phyloP scores from a whole-genome alignment of 768 basidiomycete genomes.

The Leucocoprinus sp. region DNA sequence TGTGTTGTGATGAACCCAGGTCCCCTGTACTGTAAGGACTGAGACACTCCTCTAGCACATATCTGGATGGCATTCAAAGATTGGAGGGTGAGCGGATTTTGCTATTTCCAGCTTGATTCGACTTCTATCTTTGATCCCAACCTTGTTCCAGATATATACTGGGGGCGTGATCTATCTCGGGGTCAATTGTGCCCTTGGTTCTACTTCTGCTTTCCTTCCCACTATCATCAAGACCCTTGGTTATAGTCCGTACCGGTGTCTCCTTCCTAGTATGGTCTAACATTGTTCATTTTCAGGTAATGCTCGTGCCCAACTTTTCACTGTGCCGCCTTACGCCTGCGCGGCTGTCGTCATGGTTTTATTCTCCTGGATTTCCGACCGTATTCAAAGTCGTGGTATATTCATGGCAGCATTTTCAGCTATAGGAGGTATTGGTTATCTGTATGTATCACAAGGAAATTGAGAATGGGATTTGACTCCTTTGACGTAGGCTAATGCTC shows the following conservation, averaged over 20 bases:
- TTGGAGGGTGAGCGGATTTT: conserved; percentile 49
- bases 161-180: conserved; percentile 76
- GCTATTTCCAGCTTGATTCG: not conserved
- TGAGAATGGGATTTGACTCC: not conserved
- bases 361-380: conserved; percentile 58
- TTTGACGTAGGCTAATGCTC: conserved; percentile 39
- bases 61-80: conserved; percentile 56
- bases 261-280: conserved; percentile 3
- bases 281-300: conserved; percentile 31
- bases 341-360: conserved; percentile 53
- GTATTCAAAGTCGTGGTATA: conserved; percentile 49
- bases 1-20: conserved; percentile 14
- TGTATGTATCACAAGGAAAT: conserved; percentile 31
- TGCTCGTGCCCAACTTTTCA: conserved; percentile 62
- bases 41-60: conserved; percentile 36
- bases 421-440: conserved; percentile 52
- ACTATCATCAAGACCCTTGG: conserved; percentile 74
- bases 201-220: conserved; percentile 76
- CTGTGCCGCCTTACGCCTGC: conserved; percentile 76
- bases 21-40: not conserved
- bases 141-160: conserved; percentile 39
- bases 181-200: conserved; percentile 67
- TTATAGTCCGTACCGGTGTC: conserved; percentile 45
- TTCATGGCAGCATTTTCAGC: conserved; percentile 36
- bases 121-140: conserved; percentile 3